phyloP scores from a whole-genome alignment of 495 filamentous ascomycete genomes.

The Elaphomyces granulatus region DNA sequence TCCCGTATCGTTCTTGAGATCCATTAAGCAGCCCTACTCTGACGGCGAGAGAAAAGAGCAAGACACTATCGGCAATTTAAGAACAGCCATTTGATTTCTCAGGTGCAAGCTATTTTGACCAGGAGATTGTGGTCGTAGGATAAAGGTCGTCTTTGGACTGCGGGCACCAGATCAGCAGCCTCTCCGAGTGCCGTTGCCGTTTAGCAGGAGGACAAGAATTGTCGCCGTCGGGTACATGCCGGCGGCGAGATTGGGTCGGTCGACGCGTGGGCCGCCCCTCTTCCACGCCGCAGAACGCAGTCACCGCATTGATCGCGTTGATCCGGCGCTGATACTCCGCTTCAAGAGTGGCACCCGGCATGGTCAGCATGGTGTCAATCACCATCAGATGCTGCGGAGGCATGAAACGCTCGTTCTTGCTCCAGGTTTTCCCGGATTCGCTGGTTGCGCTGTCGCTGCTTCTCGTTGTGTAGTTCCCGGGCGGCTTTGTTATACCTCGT shows the following conservation, averaged over 20 bases:
- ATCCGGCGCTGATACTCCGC: conserved; percentile 16
- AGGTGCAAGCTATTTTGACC: too few species aligned
- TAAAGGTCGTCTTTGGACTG: too few species aligned
- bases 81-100: too few species aligned
- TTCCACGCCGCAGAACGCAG: conserved; percentile 17
- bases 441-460: conserved; percentile 11
- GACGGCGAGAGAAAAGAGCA: too few species aligned
- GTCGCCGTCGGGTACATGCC: conserved; percentile 1
- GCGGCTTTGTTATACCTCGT: conserved; percentile 11
- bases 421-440: conserved; percentile 14
- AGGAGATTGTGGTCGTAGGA: too few species aligned
- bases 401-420: conserved; percentile 13
- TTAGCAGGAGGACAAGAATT: conserved; percentile 4
- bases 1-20: too few species aligned
- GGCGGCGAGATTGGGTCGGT: conserved; percentile 2
- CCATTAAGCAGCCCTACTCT: too few species aligned
- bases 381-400: conserved; percentile 14
- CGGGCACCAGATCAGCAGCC: too few species aligned
- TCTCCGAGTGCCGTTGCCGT: conserved; percentile 1
- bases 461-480: conserved; percentile 15
- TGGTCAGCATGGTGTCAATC: conserved; percentile 14
- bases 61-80: too few species aligned
- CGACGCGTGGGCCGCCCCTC: conserved; percentile 9
- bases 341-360: conserved; percentile 11
- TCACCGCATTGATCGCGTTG: conserved; percentile 16